Evolutionary conservation across 208 protist genomes (phyloP).

Genomic region (Ichthyophonus hoferi): DNA sequence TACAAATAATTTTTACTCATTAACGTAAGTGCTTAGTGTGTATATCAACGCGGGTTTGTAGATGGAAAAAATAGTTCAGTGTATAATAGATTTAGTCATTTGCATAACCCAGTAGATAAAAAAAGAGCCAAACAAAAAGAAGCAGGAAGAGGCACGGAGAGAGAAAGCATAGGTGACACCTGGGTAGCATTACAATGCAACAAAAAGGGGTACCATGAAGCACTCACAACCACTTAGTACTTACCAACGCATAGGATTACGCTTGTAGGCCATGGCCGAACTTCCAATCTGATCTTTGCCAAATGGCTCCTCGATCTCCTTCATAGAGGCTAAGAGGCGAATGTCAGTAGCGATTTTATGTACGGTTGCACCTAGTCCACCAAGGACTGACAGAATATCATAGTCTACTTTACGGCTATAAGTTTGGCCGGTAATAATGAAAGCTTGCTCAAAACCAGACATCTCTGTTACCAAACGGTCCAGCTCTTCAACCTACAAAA

Average conservation of each 20-base stretch:
- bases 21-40: no score
- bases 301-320: constrained; percentile 68
- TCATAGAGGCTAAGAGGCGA: constrained; percentile 57
- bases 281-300: constrained; percentile 63
- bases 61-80: no score
- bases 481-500: constrained; percentile 30
- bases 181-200: no score
- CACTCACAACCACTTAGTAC: no score
- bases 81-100: no score
- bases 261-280: constrained; percentile 68
- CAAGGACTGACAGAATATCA: constrained; percentile 1
- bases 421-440: constrained; percentile 60
- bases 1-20: no score
- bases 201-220: no score
- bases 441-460: constrained; percentile 51
- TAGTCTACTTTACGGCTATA: constrained; percentile 57
- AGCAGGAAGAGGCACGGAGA: no score
- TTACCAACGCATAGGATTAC: constrained; percentile 67
- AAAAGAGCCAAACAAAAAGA: no score
- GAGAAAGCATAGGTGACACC: no score
- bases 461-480: constrained; percentile 51
- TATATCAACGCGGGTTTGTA: no score
- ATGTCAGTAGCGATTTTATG: constrained; percentile 65
- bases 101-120: no score
- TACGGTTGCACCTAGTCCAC: constrained; percentile 20